Base-by-base conservation (phyloP, 75 land plant species). In the Pinus tabuliformis region DNA sequence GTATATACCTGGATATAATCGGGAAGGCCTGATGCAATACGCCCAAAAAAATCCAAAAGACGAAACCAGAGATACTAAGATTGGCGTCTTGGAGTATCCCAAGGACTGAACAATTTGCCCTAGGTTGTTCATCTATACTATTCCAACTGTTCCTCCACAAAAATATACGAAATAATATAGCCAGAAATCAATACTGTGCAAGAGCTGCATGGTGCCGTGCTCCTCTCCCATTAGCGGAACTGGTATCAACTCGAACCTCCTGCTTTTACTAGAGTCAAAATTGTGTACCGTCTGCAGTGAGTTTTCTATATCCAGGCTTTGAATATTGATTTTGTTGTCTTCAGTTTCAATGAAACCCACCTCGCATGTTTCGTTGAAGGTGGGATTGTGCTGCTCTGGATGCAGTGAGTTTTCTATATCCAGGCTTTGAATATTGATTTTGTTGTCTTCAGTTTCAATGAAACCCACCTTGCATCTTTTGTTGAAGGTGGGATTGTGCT, bases 11-110 rank as follows among this genome's bases (percentile, higher is more conserved):
- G 7, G 8, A 45, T 1, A 45, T 45, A 82, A 37, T 90, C 90
- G 1, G 92, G 86, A 14, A 83, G 80, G 24, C 87, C 82, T 7
- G 92, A 84, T 58, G 84, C 80, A 73, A 90, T 64, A 0, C 92
- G 89, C 21, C 92, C 92, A 75, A 87, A 90, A 90, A 87, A 90
- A 90, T 20, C 90, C 89, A 52, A 59, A 87, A 3, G 89, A 16
- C 5, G 89, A 87, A 72, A 77, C 81, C 57, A 90, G 57, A 13
- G 82, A 75, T 8, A 87, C 72, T 2, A 90, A 62, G 1, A 78
- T 30, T 42, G 28, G 61, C 8, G 80, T 76, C 16, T 77, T 15
- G 20, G 85, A 58, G 16, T 59, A 66, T 15, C 89, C 89, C 1
- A 82, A 79, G 20, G 92, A 80, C 76, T 90, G 78, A 3, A 81